Evolutionary conservation across 345 rosid genomes (phyloP).

Genomic region (Tarenaya hassleriana): DNA sequence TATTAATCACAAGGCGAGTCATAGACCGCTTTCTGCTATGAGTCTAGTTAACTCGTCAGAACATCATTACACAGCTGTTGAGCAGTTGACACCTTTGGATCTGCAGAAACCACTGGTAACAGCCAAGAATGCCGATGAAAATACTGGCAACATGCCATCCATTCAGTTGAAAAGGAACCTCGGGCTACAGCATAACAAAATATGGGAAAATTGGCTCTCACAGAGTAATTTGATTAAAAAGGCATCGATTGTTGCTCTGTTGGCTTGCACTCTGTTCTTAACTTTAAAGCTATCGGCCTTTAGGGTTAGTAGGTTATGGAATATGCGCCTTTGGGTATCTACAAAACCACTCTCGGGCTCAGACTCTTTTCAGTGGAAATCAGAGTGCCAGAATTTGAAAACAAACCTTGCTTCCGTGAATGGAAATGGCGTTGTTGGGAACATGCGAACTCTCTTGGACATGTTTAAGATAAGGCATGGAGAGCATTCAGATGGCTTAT

Average conservation of each 20-base stretch:
- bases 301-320: constrained; percentile 33
- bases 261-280: constrained; percentile 53
- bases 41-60: constrained; percentile 43
- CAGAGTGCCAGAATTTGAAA: constrained; percentile 32
- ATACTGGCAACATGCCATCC: constrained; percentile 39
- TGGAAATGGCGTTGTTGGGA: constrained; percentile 32
- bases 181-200: constrained; percentile 38
- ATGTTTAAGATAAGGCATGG: constrained; percentile 38
- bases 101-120: constrained; percentile 40
- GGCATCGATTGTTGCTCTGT: constrained; percentile 39
- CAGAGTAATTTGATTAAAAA: constrained; percentile 37
- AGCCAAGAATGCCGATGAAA: constrained; percentile 41
- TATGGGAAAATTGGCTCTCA: constrained; percentile 52
- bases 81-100: constrained; percentile 63
- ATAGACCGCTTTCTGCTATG: constrained; percentile 49
- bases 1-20: constrained; percentile 30
- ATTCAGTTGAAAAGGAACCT: constrained; percentile 57
- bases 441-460: constrained; percentile 44
- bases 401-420: constrained; percentile 21
- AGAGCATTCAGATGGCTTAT: constrained; percentile 31
- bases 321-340: constrained; percentile 32
- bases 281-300: constrained; percentile 42
- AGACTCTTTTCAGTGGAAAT: constrained; percentile 32
- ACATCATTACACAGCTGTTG: constrained; percentile 63
- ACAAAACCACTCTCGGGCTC: constrained; percentile 28